Percentiles rank a stretch among this genome's conserved stretches.
These are phyloP conservation scores for Lactarius evosmus DNA, from an alignment of 768 basidiomycete species.

Conservation along the genomic window DNA sequence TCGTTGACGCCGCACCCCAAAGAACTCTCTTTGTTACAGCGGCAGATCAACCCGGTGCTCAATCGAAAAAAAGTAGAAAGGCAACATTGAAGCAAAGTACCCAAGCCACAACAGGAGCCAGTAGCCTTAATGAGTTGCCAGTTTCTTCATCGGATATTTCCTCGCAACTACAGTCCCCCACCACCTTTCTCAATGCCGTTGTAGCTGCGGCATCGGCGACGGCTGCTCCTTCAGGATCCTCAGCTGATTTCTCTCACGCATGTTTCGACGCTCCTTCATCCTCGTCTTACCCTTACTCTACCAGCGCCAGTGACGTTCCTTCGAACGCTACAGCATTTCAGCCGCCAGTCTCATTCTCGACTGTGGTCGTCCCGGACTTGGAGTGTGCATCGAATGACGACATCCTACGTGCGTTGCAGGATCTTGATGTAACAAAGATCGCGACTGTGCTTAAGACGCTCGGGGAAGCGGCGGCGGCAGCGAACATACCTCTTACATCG, in stretches of 20 bases:
- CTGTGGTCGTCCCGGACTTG: slow-evolving; percentile 36
- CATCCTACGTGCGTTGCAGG: slow-evolving; percentile 67
- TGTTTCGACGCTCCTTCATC: slow-evolving; percentile 24
- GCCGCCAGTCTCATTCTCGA: slow-evolving; percentile 32
- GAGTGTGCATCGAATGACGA: slow-evolving; percentile 62
- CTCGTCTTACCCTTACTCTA: slow-evolving; percentile 14
- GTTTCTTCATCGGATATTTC: slow-evolving; percentile 9
- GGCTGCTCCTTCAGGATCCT: slow-evolving; percentile 30
- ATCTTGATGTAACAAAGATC: slow-evolving; percentile 69
- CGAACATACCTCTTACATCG: slow-evolving; percentile 35
- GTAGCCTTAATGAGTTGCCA: slow-evolving; percentile 15
- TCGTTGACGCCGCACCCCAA: not conserved
- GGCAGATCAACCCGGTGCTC: slow-evolving; percentile 16
- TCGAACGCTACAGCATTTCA: slow-evolving; percentile 32
- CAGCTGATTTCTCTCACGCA: slow-evolving; percentile 29
- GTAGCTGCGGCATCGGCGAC: slow-evolving; percentile 62
- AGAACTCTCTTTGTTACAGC: not conserved
- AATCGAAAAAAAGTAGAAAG: slow-evolving; percentile 36
- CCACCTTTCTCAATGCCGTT: slow-evolving; percentile 61
- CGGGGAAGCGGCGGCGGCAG: slow-evolving; percentile 52
- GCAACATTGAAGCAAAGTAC: slow-evolving; percentile 31
- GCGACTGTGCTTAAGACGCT: slow-evolving; percentile 62
- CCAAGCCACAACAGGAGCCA: not conserved
- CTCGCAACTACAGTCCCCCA: slow-evolving; percentile 31
- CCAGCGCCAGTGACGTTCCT: slow-evolving; percentile 7